phyloP scores from a whole-genome alignment of 1,284 basidiomycete genomes.

The Veloporphyrellus conicus region DNA sequence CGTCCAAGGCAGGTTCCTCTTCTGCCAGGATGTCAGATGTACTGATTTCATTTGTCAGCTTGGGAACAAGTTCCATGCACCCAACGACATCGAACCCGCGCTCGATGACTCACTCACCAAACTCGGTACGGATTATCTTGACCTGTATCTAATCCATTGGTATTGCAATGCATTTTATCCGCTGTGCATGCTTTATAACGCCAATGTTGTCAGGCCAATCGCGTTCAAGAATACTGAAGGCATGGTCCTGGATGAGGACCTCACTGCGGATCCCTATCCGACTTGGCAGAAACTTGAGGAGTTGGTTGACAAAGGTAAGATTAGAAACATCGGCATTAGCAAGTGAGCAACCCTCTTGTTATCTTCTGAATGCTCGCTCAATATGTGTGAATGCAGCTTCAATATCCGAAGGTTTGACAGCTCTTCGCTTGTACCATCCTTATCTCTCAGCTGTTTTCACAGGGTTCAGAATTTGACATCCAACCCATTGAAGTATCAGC shows the following conservation, averaged over 20 bases:
- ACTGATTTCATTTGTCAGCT: slow-evolving; percentile 38
- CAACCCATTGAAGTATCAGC: slow-evolving; percentile 68
- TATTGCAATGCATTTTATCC: slow-evolving; percentile 27
- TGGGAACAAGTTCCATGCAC: slow-evolving; percentile 66
- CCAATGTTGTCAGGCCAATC: slow-evolving; percentile 46
- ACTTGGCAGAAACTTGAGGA: slow-evolving; percentile 86
- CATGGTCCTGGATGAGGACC: slow-evolving; percentile 49
- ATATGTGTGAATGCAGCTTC: slow-evolving; percentile 11
- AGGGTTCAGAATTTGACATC: slow-evolving; percentile 62
- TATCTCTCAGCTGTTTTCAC: background rate
- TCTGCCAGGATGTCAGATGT: background rate
- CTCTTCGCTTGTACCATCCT: background rate
- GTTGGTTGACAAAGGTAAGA: slow-evolving; percentile 71
- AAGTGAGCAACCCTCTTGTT: slow-evolving; percentile 45
- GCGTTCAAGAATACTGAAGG: slow-evolving; percentile 62
- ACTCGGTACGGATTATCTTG: slow-evolving; percentile 74
- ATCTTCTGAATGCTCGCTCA: slow-evolving; percentile 1
- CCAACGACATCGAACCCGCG: slow-evolving; percentile 61
- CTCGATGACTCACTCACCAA: slow-evolving; percentile 65
- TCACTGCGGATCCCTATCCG: slow-evolving; percentile 72
- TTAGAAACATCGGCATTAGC: slow-evolving; percentile 81
- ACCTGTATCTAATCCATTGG: slow-evolving; percentile 83
- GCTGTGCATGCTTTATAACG: background rate
- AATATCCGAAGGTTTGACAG: slow-evolving; percentile 25
- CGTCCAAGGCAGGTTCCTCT: slow-evolving; percentile 40